phyloP scores from a whole-genome alignment of 306 rosid genomes.

The Glycine soja region DNA sequence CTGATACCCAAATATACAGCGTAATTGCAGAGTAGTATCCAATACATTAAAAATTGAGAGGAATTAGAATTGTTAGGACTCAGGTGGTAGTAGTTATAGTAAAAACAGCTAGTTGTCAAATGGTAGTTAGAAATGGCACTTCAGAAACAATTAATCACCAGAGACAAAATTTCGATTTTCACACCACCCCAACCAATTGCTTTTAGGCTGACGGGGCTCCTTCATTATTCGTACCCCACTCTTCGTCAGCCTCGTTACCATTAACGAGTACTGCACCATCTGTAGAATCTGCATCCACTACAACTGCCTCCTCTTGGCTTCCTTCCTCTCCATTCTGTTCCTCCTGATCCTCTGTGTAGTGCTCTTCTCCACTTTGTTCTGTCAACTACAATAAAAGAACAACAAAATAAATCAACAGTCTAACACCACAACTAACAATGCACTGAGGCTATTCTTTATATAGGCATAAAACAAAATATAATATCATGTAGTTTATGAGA shows the following conservation, averaged over 20 bases:
- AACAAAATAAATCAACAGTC: constrained; percentile 35
- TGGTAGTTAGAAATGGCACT: constrained; percentile 81
- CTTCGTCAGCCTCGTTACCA: constrained; percentile 96
- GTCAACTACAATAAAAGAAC: constrained; percentile 47
- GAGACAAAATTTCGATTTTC: constrained; percentile 98
- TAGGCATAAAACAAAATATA: constrained; percentile 13
- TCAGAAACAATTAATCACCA: constrained; percentile 98
- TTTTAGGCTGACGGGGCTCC: constrained; percentile 98
- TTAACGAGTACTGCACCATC: constrained; percentile 94
- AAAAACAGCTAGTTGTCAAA: constrained; percentile 58
- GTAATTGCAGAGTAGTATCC: constrained; percentile 39
- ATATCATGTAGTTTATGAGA: too few species aligned
- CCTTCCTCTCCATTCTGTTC: constrained; percentile 66
- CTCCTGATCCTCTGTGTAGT: constrained; percentile 50
- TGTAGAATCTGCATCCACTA: constrained; percentile 95
- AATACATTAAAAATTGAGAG: constrained; percentile 29
- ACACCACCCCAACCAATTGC: constrained; percentile 94
- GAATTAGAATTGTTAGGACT: constrained; percentile 40
- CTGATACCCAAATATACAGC: constrained; percentile 37
- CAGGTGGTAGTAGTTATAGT: constrained; percentile 43
- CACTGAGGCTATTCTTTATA: background rate
- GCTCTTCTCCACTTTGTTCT: constrained; percentile 57
- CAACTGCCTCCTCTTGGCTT: constrained; percentile 96
- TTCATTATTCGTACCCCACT: constrained; percentile 99
- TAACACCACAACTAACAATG: constrained; percentile 37